phyloP scores from a whole-genome alignment of 2,329 filamentous ascomycete species.

The Cladophialophora carrionii region DNA sequence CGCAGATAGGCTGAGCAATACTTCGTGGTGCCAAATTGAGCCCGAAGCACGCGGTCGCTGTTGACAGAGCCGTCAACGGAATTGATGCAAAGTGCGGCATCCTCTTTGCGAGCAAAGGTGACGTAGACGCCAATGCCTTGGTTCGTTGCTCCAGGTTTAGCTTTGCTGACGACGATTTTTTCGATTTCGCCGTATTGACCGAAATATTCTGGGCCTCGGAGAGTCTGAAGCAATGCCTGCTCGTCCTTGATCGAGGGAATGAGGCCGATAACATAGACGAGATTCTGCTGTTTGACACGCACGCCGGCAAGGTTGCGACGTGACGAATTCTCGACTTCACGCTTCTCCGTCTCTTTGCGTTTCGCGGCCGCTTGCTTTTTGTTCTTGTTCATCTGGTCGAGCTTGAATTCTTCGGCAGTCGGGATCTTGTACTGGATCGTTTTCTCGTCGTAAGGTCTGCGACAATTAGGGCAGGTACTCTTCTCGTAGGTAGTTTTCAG shows the following conservation, averaged over 20 bases:
- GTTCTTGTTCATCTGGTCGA: conserved; percentile 39
- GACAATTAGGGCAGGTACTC: conserved; percentile 93
- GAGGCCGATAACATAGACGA: conserved; percentile 95
- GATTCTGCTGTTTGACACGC: conserved; percentile 95
- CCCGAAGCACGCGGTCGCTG: conserved; percentile 78
- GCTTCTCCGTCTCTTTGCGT: conserved; percentile 94
- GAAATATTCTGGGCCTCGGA: conserved; percentile 91
- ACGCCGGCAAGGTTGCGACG: conserved; percentile 95
- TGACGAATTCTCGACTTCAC: conserved; percentile 92
- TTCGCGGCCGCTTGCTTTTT: conserved; percentile 81
- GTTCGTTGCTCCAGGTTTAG: conserved; percentile 74
- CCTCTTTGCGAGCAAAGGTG: conserved; percentile 90
- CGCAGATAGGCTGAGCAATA: conserved; percentile 97
- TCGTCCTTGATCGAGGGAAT: conserved; percentile 92
- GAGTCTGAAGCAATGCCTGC: conserved; percentile 77
- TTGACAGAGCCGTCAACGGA: conserved; percentile 93
- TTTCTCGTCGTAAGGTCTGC: conserved; percentile 92
- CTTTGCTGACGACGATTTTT: conserved; percentile 97
- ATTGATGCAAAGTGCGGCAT: conserved; percentile 85
- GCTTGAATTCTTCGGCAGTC: conserved; percentile 73
- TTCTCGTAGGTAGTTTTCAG: conserved; percentile 95
- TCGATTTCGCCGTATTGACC: conserved; percentile 98
- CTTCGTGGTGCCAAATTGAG: conserved; percentile 87
- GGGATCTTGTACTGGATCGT: conserved; percentile 97
- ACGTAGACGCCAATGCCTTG: conserved; percentile 96